A percentile compares a stretch with the other conserved stretches of the same genome.
Evolutionary conservation across 2,329 filamentous ascomycete species (phyloP).

Genomic region (Epichloe coenophiala): DNA sequence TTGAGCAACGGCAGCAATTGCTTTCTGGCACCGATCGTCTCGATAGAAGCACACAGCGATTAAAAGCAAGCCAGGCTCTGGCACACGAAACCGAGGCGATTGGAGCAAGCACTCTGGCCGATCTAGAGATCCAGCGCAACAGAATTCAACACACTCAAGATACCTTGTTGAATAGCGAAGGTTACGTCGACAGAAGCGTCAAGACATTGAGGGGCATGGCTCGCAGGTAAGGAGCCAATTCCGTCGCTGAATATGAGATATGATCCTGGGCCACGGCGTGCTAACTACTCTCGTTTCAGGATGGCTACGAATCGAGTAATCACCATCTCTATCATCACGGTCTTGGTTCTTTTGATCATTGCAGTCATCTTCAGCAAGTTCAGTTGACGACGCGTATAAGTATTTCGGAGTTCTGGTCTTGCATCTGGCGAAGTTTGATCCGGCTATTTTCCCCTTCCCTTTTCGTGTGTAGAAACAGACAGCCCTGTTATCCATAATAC

Average conservation of each 20-base stretch:
- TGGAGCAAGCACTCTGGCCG: conserved; percentile 70
- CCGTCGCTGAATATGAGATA: neutral
- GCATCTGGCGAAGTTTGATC: conserved; percentile 2
- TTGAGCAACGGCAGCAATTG: conserved; percentile 90
- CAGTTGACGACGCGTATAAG: conserved; percentile 29
- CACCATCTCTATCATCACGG: conserved; percentile 83
- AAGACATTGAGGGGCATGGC: conserved; percentile 98
- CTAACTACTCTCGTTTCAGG: conserved; percentile 36
- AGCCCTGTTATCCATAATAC: neutral
- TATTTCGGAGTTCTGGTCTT: conserved; percentile 17
- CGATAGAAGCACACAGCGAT: conserved; percentile 70
- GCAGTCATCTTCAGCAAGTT: conserved; percentile 79
- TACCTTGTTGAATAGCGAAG: conserved; percentile 74
- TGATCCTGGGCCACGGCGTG: neutral
- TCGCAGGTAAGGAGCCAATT: conserved; percentile 62
- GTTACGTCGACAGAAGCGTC: conserved; percentile 92
- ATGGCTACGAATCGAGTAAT: conserved; percentile 99
- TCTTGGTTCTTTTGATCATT: conserved; percentile 54
- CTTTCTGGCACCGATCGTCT: conserved; percentile 80
- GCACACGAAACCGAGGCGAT: conserved; percentile 90
- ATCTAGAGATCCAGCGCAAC: conserved; percentile 72
- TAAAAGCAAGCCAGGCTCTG: conserved; percentile 74
- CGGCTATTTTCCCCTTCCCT: neutral
- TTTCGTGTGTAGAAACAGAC: neutral
- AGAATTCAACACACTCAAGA: conserved; percentile 70